A percentile compares a stretch with the other conserved stretches of the same genome.
These are phyloP conservation scores for Erodium trifolium DNA, from an alignment of 441 rosid species.

Conservation along the genomic window DNA sequence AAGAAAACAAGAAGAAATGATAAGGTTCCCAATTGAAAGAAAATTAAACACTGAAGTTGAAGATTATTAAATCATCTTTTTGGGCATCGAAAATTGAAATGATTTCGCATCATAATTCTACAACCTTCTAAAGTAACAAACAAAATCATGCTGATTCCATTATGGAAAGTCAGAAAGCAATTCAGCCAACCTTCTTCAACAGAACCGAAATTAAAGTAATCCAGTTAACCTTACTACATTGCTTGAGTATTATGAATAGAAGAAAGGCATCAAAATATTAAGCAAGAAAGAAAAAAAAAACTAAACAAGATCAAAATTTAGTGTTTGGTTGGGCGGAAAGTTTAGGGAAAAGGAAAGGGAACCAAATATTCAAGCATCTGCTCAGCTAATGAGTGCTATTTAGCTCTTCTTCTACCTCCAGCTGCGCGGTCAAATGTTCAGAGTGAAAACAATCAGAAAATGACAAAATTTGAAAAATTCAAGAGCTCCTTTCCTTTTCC, in stretches of 20 bases:
- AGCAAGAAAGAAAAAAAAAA: constrained; percentile 6
- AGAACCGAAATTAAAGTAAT: too few relatives aligned
- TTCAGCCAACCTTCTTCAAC: constrained; percentile 16
- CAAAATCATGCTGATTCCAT: constrained; percentile 41
- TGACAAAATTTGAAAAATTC: not conserved
- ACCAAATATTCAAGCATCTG: not conserved
- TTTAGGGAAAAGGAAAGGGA: not conserved
- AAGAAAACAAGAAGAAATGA: not conserved
- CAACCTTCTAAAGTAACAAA: constrained; percentile 24
- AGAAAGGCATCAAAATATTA: not conserved
- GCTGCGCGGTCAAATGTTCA: not conserved
- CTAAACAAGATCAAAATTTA: not conserved
- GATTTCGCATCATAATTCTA: constrained; percentile 28
- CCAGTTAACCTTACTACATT: constrained; percentile 12
- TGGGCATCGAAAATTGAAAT: constrained; percentile 23
- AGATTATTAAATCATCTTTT: constrained; percentile 13
- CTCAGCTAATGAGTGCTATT: not conserved
- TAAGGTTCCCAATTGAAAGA: constrained; percentile 7
- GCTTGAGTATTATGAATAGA: constrained; percentile 11
- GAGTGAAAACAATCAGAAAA: constrained; percentile 1
- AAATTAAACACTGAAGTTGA: constrained; percentile 15
- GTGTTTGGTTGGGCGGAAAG: constrained; percentile 21
- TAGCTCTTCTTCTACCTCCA: not conserved
- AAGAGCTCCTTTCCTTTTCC: not conserved
- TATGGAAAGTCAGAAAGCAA: constrained; percentile 30